Conservation (phyloP, 176 grass and related monocot species). For the Paspalum vaginatum region DNA sequence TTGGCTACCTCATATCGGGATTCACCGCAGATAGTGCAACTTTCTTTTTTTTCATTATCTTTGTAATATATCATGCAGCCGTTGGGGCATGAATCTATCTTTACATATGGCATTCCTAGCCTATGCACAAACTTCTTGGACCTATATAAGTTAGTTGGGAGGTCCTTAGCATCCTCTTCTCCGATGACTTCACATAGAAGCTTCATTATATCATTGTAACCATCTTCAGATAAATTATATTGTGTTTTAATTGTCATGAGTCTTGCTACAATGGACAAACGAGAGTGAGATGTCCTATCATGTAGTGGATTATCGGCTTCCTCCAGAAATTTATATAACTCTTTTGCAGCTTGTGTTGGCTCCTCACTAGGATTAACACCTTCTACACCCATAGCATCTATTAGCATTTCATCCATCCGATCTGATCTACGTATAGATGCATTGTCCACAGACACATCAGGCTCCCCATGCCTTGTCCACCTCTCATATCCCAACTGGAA, state of each 20-base stretch:
- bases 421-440: background rate
- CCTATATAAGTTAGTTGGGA: background rate
- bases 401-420: background rate
- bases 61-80: background rate
- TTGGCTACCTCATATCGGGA: background rate
- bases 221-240: background rate
- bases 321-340: background rate
- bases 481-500: constrained; percentile 6
- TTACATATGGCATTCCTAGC: background rate
- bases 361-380: background rate
- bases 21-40: background rate
- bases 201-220: constrained; percentile 10
- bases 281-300: background rate
- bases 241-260: constrained; percentile 18
- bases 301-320: background rate
- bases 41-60: background rate
- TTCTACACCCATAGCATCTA: background rate
- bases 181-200: background rate
- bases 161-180: background rate
- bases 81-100: background rate
- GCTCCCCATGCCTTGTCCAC: background rate
- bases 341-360: background rate
- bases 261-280: background rate
- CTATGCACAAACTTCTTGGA: background rate
- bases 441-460: background rate